Percentiles rank a stretch among this genome's conserved stretches.
phyloP scores from a whole-genome alignment of 345 rosid genomes.

The Camelina neglecta region DNA sequence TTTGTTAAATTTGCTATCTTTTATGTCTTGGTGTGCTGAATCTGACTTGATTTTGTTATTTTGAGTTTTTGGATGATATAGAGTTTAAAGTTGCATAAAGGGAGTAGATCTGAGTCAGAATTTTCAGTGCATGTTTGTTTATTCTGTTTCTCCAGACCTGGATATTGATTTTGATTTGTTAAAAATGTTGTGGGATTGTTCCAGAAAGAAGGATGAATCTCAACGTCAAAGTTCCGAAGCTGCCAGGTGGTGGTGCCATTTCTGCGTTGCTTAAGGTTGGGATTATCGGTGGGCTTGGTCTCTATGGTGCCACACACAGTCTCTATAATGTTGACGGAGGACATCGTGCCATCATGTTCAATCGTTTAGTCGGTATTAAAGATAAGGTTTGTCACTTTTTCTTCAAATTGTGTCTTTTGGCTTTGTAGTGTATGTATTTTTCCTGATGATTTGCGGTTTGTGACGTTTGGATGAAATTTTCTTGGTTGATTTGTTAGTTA shows the following conservation, averaged over 20 bases:
- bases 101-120: conserved; percentile 11
- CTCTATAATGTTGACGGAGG: conserved; percentile 48
- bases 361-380: conserved; percentile 44
- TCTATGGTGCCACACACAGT: conserved; percentile 62
- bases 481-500: not conserved
- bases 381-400: conserved; percentile 39
- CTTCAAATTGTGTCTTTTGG: not conserved
- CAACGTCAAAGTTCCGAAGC: conserved; percentile 78
- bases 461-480: not conserved
- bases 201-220: conserved; percentile 44
- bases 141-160: not conserved
- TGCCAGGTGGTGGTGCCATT: conserved; percentile 73
- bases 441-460: not conserved
- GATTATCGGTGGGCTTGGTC: conserved; percentile 68
- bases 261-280: conserved; percentile 72
- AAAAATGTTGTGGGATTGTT: not conserved
- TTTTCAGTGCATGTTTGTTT: not conserved
- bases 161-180: not conserved
- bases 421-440: not conserved
- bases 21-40: not conserved
- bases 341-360: conserved; percentile 48
- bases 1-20: conserved; percentile 4
- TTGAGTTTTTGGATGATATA: not conserved
- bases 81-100: not conserved
- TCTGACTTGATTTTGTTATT: conserved; percentile 5